Base-by-base conservation (phyloP, 2,329 filamentous ascomycete species). In the Westerdykella ornata region DNA sequence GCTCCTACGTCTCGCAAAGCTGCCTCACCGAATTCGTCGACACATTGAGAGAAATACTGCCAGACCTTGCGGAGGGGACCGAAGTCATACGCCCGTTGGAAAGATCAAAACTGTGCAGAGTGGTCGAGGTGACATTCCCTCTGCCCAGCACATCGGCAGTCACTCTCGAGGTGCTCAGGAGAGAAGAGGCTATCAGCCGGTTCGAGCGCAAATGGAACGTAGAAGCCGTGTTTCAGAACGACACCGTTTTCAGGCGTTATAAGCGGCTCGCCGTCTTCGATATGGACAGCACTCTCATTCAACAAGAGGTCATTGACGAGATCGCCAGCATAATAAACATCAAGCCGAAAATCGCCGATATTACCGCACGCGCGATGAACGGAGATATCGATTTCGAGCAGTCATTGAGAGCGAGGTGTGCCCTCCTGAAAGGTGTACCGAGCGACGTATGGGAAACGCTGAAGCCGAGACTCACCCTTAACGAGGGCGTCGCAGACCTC, bases 241-340 rank as follows among this genome's bases (percentile, higher is more conserved):
- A 90, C 59, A 77, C 72, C 20, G 73, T 90, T 22, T 88, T 83
- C 72, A 75, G 88, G 44, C 77, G 83, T 19, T 80, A 94, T 66
- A 89, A 89, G 51, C 80, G 90, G 7, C 74, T 97, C 9, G 88
- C 90, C 3, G 87, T 96, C 22, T 98, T 98, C 60, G 92, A 98
- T 66, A 98, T 98, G 92, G 92, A 98, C 70, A 92, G 85, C 66
- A 98, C 92, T 0, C 77, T 98, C 45, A 97, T 98, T 63, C 85
- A 90, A 40, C 89, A 98, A 66, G 92, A 98, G 70, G 89, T 96
- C 46, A 97, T 98, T 61, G 92, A 98, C 66, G 82, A 97, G 57
- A 82, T 98, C 42, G 92, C 92, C 3, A 81, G 84, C 40, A 84
- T 84, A 29, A 80, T 95, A 2, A 86, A 88, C 39, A 77, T 94